phyloP scores from a whole-genome alignment of 1,284 basidiomycete genomes.

The Trametes polyzona region DNA sequence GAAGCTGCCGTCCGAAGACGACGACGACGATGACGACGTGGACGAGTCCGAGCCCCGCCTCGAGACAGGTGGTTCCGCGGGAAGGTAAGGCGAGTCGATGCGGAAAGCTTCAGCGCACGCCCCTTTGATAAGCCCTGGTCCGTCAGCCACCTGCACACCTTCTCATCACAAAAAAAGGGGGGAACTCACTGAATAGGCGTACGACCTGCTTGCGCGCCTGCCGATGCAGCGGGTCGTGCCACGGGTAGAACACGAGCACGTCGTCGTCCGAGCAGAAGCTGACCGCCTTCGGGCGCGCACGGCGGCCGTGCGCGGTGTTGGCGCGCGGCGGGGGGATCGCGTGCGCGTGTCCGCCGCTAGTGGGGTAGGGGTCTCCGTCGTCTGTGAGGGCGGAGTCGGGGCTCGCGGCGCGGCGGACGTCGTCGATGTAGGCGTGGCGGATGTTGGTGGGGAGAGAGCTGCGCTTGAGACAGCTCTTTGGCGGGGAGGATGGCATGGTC shows the following conservation, averaged over 20 bases:
- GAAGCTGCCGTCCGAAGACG: too few relatives aligned
- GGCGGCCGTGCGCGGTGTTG: neutral
- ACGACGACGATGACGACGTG: too few relatives aligned
- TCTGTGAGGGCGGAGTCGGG: neutral
- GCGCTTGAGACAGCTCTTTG: conserved; percentile 23
- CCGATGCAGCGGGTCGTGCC: conserved; percentile 5
- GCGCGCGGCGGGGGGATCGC: neutral
- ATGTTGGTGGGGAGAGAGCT: conserved; percentile 8
- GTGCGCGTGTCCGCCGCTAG: neutral
- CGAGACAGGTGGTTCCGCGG: neutral
- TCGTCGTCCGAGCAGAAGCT: conserved; percentile 19
- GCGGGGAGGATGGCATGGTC: conserved; percentile 6
- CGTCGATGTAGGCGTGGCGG: conserved; percentile 4
- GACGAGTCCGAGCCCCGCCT: too few relatives aligned
- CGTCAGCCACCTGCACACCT: neutral
- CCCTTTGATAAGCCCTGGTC: neutral
- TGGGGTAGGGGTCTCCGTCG: neutral
- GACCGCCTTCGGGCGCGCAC: conserved; percentile 15
- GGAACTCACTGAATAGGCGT: conserved; percentile 13
- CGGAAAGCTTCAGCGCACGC: conserved; percentile 17
- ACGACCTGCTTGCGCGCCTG: conserved; percentile 11
- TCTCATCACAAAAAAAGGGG: neutral
- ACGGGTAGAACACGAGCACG: conserved; percentile 12
- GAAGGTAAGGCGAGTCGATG: conserved; percentile 4
- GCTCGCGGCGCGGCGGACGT: neutral